These are phyloP conservation scores for Xylaria sp. DNA, from an alignment of 495 filamentous ascomycete species.

Conservation along the genomic window DNA sequence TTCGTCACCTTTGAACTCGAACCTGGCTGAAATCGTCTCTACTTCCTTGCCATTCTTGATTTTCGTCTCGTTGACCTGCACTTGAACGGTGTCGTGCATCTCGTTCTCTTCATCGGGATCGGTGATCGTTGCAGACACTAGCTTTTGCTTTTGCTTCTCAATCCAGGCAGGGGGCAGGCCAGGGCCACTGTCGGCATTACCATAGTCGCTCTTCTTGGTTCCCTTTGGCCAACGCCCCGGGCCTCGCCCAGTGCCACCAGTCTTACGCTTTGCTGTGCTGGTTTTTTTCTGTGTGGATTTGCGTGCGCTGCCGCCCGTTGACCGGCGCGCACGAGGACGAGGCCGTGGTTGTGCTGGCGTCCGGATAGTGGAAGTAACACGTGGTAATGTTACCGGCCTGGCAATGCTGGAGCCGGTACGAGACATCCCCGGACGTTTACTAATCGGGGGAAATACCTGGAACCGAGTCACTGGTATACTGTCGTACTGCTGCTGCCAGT, in stretches of 20 bases:
- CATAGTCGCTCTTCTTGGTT: slow-evolving; percentile 64
- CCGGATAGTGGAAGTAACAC: slow-evolving; percentile 32
- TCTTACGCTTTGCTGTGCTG: slow-evolving; percentile 48
- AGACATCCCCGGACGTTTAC: slow-evolving; percentile 45
- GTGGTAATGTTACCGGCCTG: slow-evolving; percentile 40
- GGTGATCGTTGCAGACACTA: slow-evolving; percentile 31
- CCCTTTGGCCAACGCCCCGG: slow-evolving; percentile 62
- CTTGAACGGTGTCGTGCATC: slow-evolving; percentile 50
- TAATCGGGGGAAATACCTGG: slow-evolving; percentile 84
- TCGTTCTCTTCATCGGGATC: slow-evolving; percentile 41
- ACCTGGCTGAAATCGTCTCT: slow-evolving; percentile 32
- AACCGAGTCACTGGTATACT: slow-evolving; percentile 80
- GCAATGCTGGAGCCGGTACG: slow-evolving; percentile 40
- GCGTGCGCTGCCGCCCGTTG: slow-evolving; percentile 29
- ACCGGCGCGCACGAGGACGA: slow-evolving; percentile 37
- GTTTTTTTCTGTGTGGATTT: slow-evolving; percentile 42
- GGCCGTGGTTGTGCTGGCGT: slow-evolving; percentile 33
- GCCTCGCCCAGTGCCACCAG: slow-evolving; percentile 60
- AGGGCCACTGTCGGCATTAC: slow-evolving; percentile 62
- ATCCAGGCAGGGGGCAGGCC: slow-evolving; percentile 59
- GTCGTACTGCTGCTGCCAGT: slow-evolving; percentile 51
- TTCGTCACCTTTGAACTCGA: slow-evolving; percentile 30
- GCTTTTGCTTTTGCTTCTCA: slow-evolving; percentile 43
- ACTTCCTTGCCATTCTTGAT: slow-evolving; percentile 40
- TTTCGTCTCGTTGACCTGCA: slow-evolving; percentile 47